Evolutionary conservation across 2,329 filamentous ascomycete species (phyloP), one percentile per base, ranked within the genome.

Genomic region (Didymella lethalis): DNA sequence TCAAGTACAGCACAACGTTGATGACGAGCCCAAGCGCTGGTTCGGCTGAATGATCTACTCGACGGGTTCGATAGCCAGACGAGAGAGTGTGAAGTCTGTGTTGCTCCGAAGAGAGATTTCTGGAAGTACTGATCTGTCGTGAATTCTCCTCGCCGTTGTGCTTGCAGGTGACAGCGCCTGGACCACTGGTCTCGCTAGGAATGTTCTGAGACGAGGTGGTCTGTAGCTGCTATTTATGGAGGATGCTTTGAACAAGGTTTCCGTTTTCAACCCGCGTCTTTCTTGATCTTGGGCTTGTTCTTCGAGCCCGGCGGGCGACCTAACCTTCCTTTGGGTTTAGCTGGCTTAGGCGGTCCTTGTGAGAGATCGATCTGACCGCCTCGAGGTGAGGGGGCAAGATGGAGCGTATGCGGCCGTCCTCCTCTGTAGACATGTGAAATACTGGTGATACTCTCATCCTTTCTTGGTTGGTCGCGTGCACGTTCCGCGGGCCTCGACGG

Each of bases 281-380:
- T 46, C 14, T 29, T 4, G 11, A 23, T 28, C 18, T 40, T 40
- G 8, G 36, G 18, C 8, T 20, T 40, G 36, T 20, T 40, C 36
- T 40, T 40, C 4, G 36, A 40, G n/a, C 36, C 18, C 29, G 65
- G 64, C 25, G 68, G 67, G 20, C 69, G 59, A 8, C 59, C 64
- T 14, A n/a, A 18, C 16, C 14, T 18, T 8, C 12, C 16, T 11
- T 36, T 36, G 16, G 2, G 14, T 14, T 32, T 32, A 32, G 31
- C 31, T 11, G 32, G 16, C 38, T 25, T 31, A 16, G 49, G 36
- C 12, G 58, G 31, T n/a, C 18, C 3, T 36, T 44, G 31, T 11
- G 50, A 47, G 7, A 26, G 10, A 8, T 44, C 40, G 23, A 59
- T 28, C 44, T 59, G 49, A 8, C 52, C 55, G 26, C 52, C 59